These are phyloP conservation scores for Sugiyamaella lignohabitans DNA, from an alignment of 805 yeast genomes.

Conservation along the genomic window DNA sequence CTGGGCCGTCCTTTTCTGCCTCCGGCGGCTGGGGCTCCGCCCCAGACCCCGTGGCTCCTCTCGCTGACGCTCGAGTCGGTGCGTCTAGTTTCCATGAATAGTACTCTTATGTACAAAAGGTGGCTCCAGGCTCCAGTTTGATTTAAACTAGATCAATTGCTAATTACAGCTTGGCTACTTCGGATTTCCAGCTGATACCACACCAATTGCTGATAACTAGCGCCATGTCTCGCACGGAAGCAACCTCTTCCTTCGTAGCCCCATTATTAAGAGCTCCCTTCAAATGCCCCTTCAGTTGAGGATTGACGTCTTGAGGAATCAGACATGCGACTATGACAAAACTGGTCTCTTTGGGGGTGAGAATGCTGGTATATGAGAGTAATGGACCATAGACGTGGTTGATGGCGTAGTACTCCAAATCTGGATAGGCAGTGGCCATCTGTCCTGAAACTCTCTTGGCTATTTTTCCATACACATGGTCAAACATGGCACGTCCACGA, in stretches of 20 bases:
- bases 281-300: constrained; percentile 86
- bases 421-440: constrained; percentile 73
- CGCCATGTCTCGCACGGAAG: constrained; percentile 53
- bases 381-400: constrained; percentile 74
- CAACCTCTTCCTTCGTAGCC: constrained; percentile 55
- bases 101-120: no score
- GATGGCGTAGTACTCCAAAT: constrained; percentile 67
- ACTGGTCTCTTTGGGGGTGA: constrained; percentile 65
- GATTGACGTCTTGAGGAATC: constrained; percentile 89
- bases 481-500: constrained; percentile 66
- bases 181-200: constrained; percentile 56
- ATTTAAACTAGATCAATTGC: no score
- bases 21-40: no score
- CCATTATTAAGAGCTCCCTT: constrained; percentile 81
- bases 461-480: constrained; percentile 67
- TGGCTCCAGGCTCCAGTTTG: no score
- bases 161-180: constrained; percentile 48
- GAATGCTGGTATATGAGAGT: constrained; percentile 57
- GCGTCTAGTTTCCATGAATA: no score
- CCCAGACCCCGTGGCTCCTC: no score
- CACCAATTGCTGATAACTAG: constrained; percentile 66
- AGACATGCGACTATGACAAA: constrained; percentile 70
- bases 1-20: no score
- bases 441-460: constrained; percentile 61
- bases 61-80: no score